Conservation (phyloP, 495 filamentous ascomycete genomes). For the Hypoxylon trugodes region DNA sequence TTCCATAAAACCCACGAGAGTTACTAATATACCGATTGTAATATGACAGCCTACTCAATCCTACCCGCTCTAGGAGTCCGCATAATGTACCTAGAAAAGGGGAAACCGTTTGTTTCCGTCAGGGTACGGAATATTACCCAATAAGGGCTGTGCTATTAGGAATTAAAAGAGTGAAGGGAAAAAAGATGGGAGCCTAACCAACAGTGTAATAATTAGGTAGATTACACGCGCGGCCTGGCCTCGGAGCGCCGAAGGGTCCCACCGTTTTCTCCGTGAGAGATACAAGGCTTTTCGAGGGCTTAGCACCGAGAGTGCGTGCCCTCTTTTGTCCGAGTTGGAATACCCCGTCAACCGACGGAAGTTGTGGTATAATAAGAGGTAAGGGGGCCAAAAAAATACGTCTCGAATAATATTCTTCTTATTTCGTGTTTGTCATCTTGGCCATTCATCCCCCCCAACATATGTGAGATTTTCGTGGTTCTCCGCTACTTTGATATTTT, state of each 20-base stretch:
- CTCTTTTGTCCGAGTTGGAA: slow-evolving; percentile 42
- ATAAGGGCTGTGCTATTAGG: too few relatives aligned
- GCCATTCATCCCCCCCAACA: not conserved
- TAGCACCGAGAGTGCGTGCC: slow-evolving; percentile 26
- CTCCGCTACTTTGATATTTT: too few relatives aligned
- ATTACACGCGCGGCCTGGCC: slow-evolving; percentile 7
- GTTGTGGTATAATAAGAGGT: slow-evolving; percentile 27
- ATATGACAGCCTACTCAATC: too few relatives aligned
- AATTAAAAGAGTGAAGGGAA: too few relatives aligned
- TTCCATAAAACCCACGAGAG: too few relatives aligned
- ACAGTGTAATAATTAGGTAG: too few relatives aligned
- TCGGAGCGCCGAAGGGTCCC: slow-evolving; percentile 6
- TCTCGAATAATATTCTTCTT: slow-evolving; percentile 29
- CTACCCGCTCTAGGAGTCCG: too few relatives aligned
- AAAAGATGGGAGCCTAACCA: too few relatives aligned
- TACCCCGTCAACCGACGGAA: slow-evolving; percentile 27
- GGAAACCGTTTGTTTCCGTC: too few relatives aligned
- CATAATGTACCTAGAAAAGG: too few relatives aligned
- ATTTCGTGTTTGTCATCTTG: slow-evolving; percentile 35
- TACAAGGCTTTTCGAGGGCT: slow-evolving; percentile 7
- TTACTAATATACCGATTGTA: too few relatives aligned
- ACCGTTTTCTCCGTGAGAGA: slow-evolving; percentile 9
- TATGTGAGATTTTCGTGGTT: not conserved
- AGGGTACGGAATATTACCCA: too few relatives aligned
- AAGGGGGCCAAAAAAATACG: not conserved